Evolutionary conservation across 129 eudicot genomes (phyloP), one percentile per base, ranked within the genome.

Genomic region (Flaveria linearis): DNA sequence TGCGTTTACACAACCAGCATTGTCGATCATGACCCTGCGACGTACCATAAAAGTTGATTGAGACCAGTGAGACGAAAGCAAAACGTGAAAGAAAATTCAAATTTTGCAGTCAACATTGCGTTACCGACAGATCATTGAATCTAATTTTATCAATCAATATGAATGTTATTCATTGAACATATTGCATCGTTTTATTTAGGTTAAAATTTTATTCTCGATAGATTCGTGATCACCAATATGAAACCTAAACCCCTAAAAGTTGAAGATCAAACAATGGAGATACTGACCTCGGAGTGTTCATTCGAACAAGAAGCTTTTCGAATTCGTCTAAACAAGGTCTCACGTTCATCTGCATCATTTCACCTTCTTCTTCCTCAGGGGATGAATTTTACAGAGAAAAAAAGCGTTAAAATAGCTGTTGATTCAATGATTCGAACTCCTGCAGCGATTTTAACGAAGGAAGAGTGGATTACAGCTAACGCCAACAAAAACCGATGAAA

Each of bases 21-120:
- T 93, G 71, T 90, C 98, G 76, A 93, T 86, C 73, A 85, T 84
- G 78, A 90, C 98, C 85, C 98, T 93, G 96, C 23, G 78, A 67
- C n/a, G 6, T 72, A 56, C 62, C 60, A n/a, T 12, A 14, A 49
- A 78, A 50, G 18, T 16, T 41, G 68, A 65, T 36, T 36, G 41
- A 36, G 41, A 36, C 41, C 41, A 36, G 41, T 36, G 41, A 36
- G 7, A 36, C 41, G 7, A 36, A 36, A 36, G 41, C 6, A 36
- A 4, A 36, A 5, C 41, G 41, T 36, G 25, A n/a, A 12, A 18
- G 58, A 36, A 45, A 71, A 76, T 77, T 57, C 62, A 56, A 75
- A 74, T 7, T 60, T 68, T 80, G 36, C 69, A 78, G 86, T 88
- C 78, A 72, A 75, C 11, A 73, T 61, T 51, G 36, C 15, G 6